A percentile compares a stretch with the other conserved stretches of the same genome.
Evolutionary conservation across 2,329 filamentous ascomycete species (phyloP).

Genomic region (Botrytis paeoniae): DNA sequence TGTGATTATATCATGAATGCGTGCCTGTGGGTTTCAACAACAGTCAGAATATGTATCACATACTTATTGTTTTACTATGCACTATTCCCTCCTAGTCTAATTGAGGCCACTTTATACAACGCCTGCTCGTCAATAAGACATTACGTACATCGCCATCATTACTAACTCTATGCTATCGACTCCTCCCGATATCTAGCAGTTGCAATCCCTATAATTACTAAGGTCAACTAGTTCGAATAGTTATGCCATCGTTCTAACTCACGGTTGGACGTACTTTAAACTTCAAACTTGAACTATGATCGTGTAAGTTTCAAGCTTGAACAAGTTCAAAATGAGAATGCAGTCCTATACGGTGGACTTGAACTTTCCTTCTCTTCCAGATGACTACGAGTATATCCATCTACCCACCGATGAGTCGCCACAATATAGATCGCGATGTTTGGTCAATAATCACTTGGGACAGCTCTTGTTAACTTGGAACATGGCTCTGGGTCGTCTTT

Average conservation of each 20-base stretch:
- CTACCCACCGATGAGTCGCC: neutral
- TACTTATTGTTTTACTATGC: neutral
- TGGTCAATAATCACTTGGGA: neutral
- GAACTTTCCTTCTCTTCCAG: neutral
- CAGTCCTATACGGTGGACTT: neutral
- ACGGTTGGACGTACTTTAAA: neutral
- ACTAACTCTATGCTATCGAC: neutral
- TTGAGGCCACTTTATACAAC: neutral
- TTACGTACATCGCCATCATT: neutral
- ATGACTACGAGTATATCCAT: neutral
- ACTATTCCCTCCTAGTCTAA: neutral
- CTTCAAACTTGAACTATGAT: neutral
- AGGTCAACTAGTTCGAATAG: too few relatives aligned
- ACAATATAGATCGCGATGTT: neutral
- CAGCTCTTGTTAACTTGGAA: neutral
- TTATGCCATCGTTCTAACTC: neutral
- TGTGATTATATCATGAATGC: neutral
- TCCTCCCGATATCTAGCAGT: neutral
- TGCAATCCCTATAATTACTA: neutral
- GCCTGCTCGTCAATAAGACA: neutral
- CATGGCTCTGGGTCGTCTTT: too few relatives aligned
- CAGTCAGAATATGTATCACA: too few relatives aligned
- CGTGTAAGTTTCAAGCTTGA: neutral
- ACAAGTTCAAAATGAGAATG: neutral
- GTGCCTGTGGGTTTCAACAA: neutral